Evolutionary conservation across 768 basidiomycete genomes (phyloP), one percentile per base, ranked within the genome.

Genomic region (Suillus discolor): DNA sequence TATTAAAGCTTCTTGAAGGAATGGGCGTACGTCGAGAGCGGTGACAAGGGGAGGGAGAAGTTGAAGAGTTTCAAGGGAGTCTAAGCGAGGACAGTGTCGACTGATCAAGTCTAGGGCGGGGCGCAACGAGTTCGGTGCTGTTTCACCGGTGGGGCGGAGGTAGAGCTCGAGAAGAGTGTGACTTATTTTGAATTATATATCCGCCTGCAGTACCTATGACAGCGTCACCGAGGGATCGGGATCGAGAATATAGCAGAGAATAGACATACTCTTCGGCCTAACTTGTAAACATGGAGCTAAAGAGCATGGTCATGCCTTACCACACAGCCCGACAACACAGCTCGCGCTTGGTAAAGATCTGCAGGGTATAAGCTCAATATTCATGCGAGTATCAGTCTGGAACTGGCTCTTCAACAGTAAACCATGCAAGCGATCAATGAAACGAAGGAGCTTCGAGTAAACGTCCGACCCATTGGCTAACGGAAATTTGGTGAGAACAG

Each of bases 221-320:
- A 31, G 20, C 25, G 57, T 63, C 69, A 64, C 34, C 4, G 12
- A 55, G 38, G 38, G 59, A 54, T 60, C 12, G 34, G 34, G 12
- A 38, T 9, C 28, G 28, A 31, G 28, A 31, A 31, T 34, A 23
- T 11, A 41, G 31, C 15, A 16, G 16, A 64, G 15, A 64, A 64
- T 3, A 47, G 23, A 74, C 89, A 68, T 71, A 96, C 94, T 92
- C 88, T 80, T 99, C 97, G 0, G 97, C 97, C 67, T 94, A 99
- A 81, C 42, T 89, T 87, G 73, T 98, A 91, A 7, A 96, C 95
- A 74, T 99, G 99, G 16, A 97, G 85, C 73, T 96, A 93, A n/a
- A 99, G 85, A 0, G 97, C 96, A 67, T 90, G 93, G 67, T 97
- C 94, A 67, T 99, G 97, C 62, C 93, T 88, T 2, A 92, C 94